Conservation (phyloP, 2,329 filamentous ascomycete species). For the Phoma herbarum region DNA sequence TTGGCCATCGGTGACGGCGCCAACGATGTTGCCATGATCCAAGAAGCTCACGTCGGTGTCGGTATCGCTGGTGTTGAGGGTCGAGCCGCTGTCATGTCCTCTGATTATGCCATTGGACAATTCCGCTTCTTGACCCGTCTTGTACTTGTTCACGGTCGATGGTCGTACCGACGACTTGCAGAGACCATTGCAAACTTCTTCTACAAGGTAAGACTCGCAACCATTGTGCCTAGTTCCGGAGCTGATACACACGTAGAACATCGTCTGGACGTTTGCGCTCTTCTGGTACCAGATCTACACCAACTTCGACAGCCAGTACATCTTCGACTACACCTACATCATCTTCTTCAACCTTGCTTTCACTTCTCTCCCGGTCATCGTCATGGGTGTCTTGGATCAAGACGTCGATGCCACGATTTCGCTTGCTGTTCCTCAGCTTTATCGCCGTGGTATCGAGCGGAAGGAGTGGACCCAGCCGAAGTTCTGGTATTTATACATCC, state of each 20-base stretch:
- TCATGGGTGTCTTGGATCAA: constrained; percentile 97
- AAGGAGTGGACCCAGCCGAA: constrained; percentile 96
- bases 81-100: constrained; percentile 82
- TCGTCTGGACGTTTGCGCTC: constrained; percentile 94
- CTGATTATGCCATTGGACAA: constrained; percentile 88
- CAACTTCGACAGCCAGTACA: constrained; percentile 95
- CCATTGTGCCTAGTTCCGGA: neutral
- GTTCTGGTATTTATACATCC: constrained; percentile 78
- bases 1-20: constrained; percentile 89
- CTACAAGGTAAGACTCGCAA: constrained; percentile 75
- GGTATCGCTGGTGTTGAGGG: constrained; percentile 90
- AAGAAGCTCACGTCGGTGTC: constrained; percentile 87
- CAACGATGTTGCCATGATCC: constrained; percentile 94
- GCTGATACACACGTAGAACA: constrained; percentile 68
- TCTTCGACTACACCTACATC: constrained; percentile 98
- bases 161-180: constrained; percentile 92
- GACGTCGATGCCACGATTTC: constrained; percentile 95
- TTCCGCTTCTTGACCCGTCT: constrained; percentile 85
- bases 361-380: constrained; percentile 90
- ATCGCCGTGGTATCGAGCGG: constrained; percentile 93
- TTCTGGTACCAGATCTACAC: constrained; percentile 98
- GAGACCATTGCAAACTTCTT: constrained; percentile 99
- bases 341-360: constrained; percentile 96
- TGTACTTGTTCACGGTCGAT: constrained; percentile 81
- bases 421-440: constrained; percentile 91